Percentiles rank a stretch among this genome's conserved stretches.
phyloP scores from a whole-genome alignment of 1,284 basidiomycete species.

The Sporisorium graminicola region DNA sequence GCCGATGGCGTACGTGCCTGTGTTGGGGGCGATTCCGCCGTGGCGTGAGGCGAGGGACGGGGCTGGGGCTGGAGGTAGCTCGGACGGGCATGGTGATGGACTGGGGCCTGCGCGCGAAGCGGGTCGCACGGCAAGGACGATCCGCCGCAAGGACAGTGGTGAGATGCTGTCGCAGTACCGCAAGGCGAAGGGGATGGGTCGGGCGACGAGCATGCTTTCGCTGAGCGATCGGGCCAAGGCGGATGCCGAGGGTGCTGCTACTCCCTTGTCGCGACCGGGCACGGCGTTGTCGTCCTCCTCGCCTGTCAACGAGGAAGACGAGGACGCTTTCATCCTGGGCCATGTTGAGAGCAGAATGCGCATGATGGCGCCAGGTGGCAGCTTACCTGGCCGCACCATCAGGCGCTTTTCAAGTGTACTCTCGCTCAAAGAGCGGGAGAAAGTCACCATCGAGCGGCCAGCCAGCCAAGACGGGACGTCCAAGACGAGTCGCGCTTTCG shows the following conservation, averaged over 20 bases:
- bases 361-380: conserved; percentile 23
- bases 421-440: conserved; percentile 31
- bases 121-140: conserved; percentile 14
- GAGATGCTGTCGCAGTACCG: conserved; percentile 67
- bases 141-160: conserved; percentile 57
- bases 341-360: conserved; percentile 35
- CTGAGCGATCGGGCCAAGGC: conserved; percentile 44
- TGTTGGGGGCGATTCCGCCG: conserved; percentile 45
- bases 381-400: conserved; percentile 22
- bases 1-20: conserved; percentile 42
- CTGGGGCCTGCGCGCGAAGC: conserved; percentile 10
- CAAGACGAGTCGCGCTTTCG: conserved; percentile 27
- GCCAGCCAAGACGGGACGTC: conserved; percentile 27
- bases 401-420: conserved; percentile 47
- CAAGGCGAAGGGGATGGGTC: conserved; percentile 47
- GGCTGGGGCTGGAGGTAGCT: conserved; percentile 6
- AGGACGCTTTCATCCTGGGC: conserved; percentile 44
- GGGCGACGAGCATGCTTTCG: conserved; percentile 49
- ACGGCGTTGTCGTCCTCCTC: conserved; percentile 20
- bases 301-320: conserved; percentile 1
- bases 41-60: conserved; percentile 25
- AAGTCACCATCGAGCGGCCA: conserved; percentile 26
- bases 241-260: conserved; percentile 18
- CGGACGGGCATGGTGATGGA: conserved; percentile 16
- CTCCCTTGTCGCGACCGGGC: conserved; percentile 14